phyloP scores from a whole-genome alignment of 148 eudicot species.

The Rhododendron simsii region DNA sequence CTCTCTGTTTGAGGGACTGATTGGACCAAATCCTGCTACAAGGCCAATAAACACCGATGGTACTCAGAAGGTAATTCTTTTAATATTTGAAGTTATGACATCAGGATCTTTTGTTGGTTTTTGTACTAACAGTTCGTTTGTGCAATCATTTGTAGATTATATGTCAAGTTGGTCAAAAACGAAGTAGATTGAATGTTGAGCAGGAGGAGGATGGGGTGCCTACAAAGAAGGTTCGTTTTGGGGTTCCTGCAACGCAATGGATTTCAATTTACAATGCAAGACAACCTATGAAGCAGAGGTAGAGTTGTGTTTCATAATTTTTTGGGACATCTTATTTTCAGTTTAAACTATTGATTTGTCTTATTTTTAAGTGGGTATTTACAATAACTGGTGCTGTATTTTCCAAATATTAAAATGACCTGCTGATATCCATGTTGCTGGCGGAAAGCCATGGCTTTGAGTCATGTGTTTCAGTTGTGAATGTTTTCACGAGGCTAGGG shows the following conservation, averaged over 20 bases:
- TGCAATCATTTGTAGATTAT: conserved; percentile 32
- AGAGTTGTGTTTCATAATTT: not conserved
- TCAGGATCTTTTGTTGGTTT: not conserved
- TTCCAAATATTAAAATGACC: not conserved
- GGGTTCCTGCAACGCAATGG: conserved; percentile 89
- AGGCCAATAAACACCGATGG: conserved; percentile 88
- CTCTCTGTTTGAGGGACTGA: conserved; percentile 67
- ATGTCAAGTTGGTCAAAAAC: conserved; percentile 82
- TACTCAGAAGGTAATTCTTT: conserved; percentile 62
- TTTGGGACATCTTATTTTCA: not conserved
- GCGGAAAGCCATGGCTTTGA: no score
- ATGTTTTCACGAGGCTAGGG: no score
- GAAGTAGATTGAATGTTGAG: conserved; percentile 55
- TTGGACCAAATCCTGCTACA: conserved; percentile 73
- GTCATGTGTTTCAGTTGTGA: no score
- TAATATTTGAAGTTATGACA: not conserved
- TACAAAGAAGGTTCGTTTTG: conserved; percentile 72
- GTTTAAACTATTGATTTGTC: not conserved
- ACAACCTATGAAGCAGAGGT: conserved; percentile 90
- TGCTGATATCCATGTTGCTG: no score
- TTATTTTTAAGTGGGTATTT: not conserved
- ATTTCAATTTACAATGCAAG: conserved; percentile 79
- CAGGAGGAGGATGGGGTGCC: conserved; percentile 73
- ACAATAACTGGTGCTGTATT: not conserved
- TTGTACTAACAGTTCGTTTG: not conserved